phyloP scores from a whole-genome alignment of 495 filamentous ascomycete species.

The Hypoxylon rickii region DNA sequence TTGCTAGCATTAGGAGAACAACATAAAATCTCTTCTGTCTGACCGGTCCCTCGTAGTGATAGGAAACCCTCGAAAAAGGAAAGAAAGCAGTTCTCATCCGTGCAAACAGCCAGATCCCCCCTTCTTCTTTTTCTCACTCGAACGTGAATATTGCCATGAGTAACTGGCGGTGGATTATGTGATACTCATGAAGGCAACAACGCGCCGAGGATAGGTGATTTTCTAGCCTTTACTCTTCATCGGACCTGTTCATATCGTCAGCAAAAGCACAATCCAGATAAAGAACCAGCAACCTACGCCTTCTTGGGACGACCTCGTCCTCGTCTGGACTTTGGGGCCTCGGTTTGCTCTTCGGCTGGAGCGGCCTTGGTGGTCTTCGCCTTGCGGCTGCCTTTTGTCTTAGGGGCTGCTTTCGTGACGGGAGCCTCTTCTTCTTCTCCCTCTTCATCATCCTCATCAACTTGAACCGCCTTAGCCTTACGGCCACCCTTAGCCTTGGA shows the following conservation, averaged over 20 bases:
- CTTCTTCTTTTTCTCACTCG: no score
- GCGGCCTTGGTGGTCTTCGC: constrained; percentile 23
- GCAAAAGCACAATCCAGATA: not conserved
- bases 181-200: not conserved
- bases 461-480: constrained; percentile 10
- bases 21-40: no score
- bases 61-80: constrained; percentile 2
- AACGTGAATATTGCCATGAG: no score
- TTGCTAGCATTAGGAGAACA: not conserved
- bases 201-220: not conserved
- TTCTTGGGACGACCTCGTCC: constrained; percentile 27
- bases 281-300: constrained; percentile 6
- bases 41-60: no score
- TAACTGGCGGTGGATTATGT: no score
- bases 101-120: no score
- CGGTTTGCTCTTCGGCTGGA: constrained; percentile 5
- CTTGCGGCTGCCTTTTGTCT: constrained; percentile 38
- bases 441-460: constrained; percentile 21
- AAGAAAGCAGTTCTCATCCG: constrained; percentile 5
- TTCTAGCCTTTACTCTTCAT: not conserved
- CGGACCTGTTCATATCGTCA: not conserved
- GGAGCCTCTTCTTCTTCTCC: constrained; percentile 22
- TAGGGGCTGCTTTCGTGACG: constrained; percentile 22
- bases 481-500: constrained; percentile 6
- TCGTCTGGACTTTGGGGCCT: constrained; percentile 18